Base-by-base conservation (phyloP, 345 rosid species). In the Pseudoturritis turrita region DNA sequence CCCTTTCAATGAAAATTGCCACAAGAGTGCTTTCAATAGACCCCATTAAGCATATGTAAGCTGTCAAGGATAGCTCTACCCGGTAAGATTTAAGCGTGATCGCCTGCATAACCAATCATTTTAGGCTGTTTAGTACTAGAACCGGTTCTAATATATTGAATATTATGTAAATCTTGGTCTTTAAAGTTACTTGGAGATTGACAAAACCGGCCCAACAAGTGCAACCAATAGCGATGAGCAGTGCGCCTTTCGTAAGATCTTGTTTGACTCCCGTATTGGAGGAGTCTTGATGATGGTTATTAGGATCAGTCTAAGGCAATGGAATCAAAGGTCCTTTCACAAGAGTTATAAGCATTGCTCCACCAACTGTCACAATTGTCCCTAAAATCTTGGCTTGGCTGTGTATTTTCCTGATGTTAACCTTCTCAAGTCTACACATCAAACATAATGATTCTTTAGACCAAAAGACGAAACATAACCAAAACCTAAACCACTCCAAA, bases 361-460 rank as follows among this genome's bases (percentile, higher is more conserved):
- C 99, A 21, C 93, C 93, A 37, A 91, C 86, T 23, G 96, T 87
- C 49, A 95, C 89, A 21, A 87, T 4, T 5, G 99, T 95, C 39
- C 99, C 97, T n/a, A 86, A 10, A 52, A 89, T 75, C 85, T 91
- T 95, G 61, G 91, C 99, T 70, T 80, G 87, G 87, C 96, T 88
- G 19, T 74, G 91, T 46, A 85, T 7, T 54, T 79, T 85, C 77
- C 62, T 76, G 21, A 87, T 19, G 15, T 83, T 81, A 9, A 95
- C 84, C 66, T 77, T 87, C 88, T 95, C 99, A 14, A 95, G 81
- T 83, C 97, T 91, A 53, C 25, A 68, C 31, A 50, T 33, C 35
- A 62, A 45, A 39, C 12, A 17, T 17, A 53, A 29, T 46, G 17
- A 13, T 18, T 60, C 41, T 50, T 65, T n/a, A 71, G 45, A 65